Conservation (phyloP, 2,329 filamentous ascomycete genomes). For the Bertia moriformis region DNA sequence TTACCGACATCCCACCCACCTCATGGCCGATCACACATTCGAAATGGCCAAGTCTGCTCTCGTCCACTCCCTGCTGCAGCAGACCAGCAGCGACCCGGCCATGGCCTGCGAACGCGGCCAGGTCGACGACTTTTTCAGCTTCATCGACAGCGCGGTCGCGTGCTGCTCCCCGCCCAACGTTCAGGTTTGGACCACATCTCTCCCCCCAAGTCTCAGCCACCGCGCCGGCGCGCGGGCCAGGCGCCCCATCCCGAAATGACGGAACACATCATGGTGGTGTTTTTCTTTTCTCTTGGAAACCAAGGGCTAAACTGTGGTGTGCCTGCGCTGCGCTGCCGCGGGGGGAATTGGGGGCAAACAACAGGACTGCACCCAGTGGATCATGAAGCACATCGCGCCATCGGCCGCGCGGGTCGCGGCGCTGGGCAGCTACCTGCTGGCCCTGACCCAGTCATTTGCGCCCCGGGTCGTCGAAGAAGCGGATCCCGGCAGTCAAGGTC, state of each 20-base stretch:
- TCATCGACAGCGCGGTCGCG: slow-evolving; percentile 48
- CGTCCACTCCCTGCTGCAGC: slow-evolving; percentile 56
- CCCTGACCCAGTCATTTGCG: slow-evolving; percentile 46
- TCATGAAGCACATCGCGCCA: slow-evolving; percentile 55
- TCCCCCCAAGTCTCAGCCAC: no score
- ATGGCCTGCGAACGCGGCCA: slow-evolving; percentile 48
- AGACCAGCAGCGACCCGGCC: slow-evolving; percentile 41
- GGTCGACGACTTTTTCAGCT: slow-evolving; percentile 53
- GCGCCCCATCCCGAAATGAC: no score
- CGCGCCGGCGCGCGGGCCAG: no score
- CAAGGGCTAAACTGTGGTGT: slow-evolving; percentile 17
- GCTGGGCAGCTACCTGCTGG: slow-evolving; percentile 62
- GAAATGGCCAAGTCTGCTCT: slow-evolving; percentile 71
- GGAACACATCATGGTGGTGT: no score
- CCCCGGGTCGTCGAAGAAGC: slow-evolving; percentile 13
- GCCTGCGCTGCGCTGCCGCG: slow-evolving; percentile 9
- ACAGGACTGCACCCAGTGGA: slow-evolving; percentile 83
- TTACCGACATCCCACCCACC: slow-evolving; percentile 2
- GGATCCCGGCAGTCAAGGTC: no score
- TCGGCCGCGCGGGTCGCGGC: slow-evolving; percentile 52
- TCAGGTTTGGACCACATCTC: slow-evolving; percentile 91
- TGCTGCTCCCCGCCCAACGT: slow-evolving; percentile 69
- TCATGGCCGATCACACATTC: slow-evolving; percentile 55
- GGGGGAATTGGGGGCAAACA: slow-evolving; percentile 20
- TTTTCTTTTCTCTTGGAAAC: no score